These are phyloP conservation scores for Tremella fuciformis DNA, from an alignment of 768 basidiomycete genomes.

Conservation along the genomic window DNA sequence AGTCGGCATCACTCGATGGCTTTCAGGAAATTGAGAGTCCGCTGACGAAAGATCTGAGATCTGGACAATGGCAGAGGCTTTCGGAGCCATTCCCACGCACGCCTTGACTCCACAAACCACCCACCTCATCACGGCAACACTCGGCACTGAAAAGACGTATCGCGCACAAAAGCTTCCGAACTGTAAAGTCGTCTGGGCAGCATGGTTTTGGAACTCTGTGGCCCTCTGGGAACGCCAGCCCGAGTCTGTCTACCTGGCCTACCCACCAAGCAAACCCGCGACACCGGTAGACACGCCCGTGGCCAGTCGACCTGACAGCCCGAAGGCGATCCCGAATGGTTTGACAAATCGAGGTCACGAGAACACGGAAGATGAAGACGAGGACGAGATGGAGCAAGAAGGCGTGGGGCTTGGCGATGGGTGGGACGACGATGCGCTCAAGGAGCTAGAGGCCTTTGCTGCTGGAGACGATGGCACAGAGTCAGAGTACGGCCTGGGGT, in stretches of 20 bases:
- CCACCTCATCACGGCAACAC: conserved; percentile 89
- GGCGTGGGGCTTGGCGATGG: conserved; percentile 24
- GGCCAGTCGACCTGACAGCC: neutral
- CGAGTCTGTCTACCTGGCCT: conserved; percentile 67
- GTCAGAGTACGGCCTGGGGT: conserved; percentile 10
- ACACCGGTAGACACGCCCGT: neutral
- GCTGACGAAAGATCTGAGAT: conserved; percentile 59
- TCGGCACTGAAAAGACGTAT: conserved; percentile 82
- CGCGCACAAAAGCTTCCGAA: conserved; percentile 70
- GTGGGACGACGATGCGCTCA: conserved; percentile 72
- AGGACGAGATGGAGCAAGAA: conserved; percentile 4
- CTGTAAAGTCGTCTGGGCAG: conserved; percentile 78
- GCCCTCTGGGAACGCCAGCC: conserved; percentile 82
- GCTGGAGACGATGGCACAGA: conserved; percentile 50
- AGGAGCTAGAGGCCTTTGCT: conserved; percentile 83
- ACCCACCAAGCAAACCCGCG: neutral
- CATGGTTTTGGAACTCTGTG: conserved; percentile 86
- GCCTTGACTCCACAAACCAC: conserved; percentile 66
- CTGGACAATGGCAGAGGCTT: conserved; percentile 80
- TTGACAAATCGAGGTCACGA: neutral
- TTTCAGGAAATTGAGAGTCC: neutral
- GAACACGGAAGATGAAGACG: conserved; percentile 5
- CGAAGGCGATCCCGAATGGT: neutral
- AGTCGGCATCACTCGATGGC: conserved; percentile 15
- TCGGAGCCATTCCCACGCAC: conserved; percentile 72